Base-by-base conservation (phyloP, 345 rosid genomes). In the Tarenaya hassleriana region DNA sequence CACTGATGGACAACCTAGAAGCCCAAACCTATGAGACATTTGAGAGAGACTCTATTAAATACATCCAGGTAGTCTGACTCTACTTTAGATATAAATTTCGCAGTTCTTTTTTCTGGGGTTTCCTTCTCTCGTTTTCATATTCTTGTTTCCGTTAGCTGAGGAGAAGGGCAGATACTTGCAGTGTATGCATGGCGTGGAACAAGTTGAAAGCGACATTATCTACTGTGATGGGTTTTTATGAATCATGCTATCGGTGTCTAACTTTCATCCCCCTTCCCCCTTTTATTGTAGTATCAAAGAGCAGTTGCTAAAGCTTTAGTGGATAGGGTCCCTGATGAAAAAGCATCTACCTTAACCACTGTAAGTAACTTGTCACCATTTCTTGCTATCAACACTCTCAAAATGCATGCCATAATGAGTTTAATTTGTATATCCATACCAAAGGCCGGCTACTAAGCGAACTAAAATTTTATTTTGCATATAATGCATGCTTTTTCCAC, bases 11-110 rank as follows among this genome's bases (percentile, higher is more conserved):
- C 62, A 92, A 92, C 75, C 77, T 92, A 40, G 98, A 92, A 75
- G 98, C 98, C 58, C 98, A 92, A 68, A 92, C 98, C 20, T 92
- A 88, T 49, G 95, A 92, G 80, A 92, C 97, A 7, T 92, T 92
- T 78, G 98, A 85, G 79, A 92, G 80, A 78, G 97, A 92, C 69
- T 63, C 84, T 0, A 70, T 78, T 49, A 92, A 92, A 69, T 92
- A 88, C 66, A 72, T 58, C n/a, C 97, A 88, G 91, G 97, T 92
- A 75, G 61, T 10, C 16, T 0, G 29, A 9, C 55, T 16, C 16
- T 57, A 34, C 47, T 16, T 60, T 21, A 29, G 13, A 17, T 57
- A 51, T 47, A 34, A 4, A 29, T 40, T 19, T 19, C 18, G n/a
- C 13, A n/a, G 16, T 32, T 56, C n/a, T 56, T 16, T 43, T 43